Evolutionary conservation across 768 basidiomycete genomes (phyloP).

Genomic region (Roridomyces roridus): DNA sequence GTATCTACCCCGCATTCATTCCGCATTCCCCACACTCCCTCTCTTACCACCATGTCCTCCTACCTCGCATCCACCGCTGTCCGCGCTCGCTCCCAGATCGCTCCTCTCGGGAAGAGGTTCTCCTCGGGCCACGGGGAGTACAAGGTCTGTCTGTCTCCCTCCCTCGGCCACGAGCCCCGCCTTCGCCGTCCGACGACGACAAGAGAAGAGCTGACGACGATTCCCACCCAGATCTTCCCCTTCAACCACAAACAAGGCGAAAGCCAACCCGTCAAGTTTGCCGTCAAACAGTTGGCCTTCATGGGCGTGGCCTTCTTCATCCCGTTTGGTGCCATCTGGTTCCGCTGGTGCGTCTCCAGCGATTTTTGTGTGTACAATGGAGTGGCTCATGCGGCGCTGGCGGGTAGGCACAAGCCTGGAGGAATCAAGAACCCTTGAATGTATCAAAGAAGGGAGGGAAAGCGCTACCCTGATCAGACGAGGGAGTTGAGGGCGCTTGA

Average conservation of each 20-base stretch:
- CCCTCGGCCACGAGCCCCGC: neutral
- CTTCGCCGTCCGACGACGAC: too few species aligned
- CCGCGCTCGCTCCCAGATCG: slow-evolving; percentile 2
- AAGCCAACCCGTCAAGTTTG: slow-evolving; percentile 14
- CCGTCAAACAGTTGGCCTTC: slow-evolving; percentile 11
- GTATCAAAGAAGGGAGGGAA: neutral
- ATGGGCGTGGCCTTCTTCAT: slow-evolving; percentile 22
- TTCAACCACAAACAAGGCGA: slow-evolving; percentile 19
- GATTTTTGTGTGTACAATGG: too few species aligned
- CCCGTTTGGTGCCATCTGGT: slow-evolving; percentile 24
- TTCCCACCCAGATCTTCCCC: slow-evolving; percentile 15
- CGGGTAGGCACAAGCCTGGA: too few species aligned
- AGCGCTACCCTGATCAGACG: too few species aligned
- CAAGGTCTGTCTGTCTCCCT: slow-evolving; percentile 3
- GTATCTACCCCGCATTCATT: slow-evolving; percentile 30
- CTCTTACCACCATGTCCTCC: slow-evolving; percentile 11
- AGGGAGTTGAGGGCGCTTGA: too few species aligned
- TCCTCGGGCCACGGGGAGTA: slow-evolving; percentile 25
- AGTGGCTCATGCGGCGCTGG: too few species aligned
- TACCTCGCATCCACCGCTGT: slow-evolving; percentile 18
- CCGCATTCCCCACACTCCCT: slow-evolving; percentile 1
- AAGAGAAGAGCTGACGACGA: too few species aligned
- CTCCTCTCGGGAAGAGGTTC: slow-evolving; percentile 21
- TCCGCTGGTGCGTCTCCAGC: slow-evolving; percentile 20
- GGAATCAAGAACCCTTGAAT: too few species aligned